Evolutionary conservation across 495 filamentous ascomycete species (phyloP).

Genomic region (Lophiostoma macrostomum): DNA sequence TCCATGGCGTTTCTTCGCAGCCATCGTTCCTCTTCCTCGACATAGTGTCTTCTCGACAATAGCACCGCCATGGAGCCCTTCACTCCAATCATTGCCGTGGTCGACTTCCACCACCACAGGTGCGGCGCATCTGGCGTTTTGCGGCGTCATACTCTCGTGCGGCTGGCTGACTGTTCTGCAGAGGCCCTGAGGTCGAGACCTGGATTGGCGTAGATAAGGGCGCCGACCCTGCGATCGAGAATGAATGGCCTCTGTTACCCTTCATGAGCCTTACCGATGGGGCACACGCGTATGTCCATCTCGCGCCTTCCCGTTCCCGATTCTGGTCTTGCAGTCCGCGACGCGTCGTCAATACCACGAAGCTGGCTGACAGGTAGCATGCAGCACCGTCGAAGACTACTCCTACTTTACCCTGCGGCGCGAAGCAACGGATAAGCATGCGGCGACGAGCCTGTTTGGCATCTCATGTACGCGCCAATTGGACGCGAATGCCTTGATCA

Average conservation of each 20-base stretch:
- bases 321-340: background rate
- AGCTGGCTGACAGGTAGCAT: conserved; percentile 13
- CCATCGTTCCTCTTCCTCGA: background rate
- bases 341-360: background rate
- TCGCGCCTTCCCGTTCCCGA: background rate
- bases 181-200: conserved; percentile 89
- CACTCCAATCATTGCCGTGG: conserved; percentile 73
- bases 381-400: conserved; percentile 85
- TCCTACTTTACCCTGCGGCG: conserved; percentile 93
- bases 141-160: background rate
- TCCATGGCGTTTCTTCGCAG: background rate
- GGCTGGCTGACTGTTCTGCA: conserved; percentile 33
- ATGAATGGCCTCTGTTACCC: conserved; percentile 88
- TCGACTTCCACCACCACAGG: conserved; percentile 95
- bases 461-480: conserved; percentile 94
- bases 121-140: conserved; percentile 39
- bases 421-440: conserved; percentile 53
- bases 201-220: conserved; percentile 83
- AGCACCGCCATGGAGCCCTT: conserved; percentile 29
- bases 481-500: conserved; percentile 70
- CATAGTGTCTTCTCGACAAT: background rate
- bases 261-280: conserved; percentile 99
- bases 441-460: conserved; percentile 87
- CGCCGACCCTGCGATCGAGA: conserved; percentile 73
- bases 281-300: conserved; percentile 73